Base-by-base conservation (phyloP, 176 grass and related monocot genomes). In the Tillandsia fasciculata region DNA sequence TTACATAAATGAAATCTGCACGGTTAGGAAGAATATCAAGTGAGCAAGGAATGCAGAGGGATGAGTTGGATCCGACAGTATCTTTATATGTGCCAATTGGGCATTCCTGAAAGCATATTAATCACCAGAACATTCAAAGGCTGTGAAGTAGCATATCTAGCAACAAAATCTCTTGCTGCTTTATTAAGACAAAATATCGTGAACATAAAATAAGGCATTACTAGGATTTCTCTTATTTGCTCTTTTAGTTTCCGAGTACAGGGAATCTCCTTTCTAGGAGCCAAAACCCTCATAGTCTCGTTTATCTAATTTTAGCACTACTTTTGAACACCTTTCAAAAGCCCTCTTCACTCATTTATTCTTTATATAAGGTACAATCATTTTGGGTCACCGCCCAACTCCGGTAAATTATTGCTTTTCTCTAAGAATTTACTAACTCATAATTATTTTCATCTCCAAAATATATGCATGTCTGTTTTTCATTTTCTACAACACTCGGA, bases 51-150 rank as follows among this genome's bases (percentile, higher is more conserved):
- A 52, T 69, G 79, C 94, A 99, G 48, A 99, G 77, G 75, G 94
- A 93, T 75, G 89, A 79, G 49, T 87, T 87, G 26, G 94, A 99
- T 72, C 94, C 94, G 75, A 79, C 70, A 53, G 82, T 77, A 67
- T 93, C 77, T 78, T 99, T 99, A 63, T 92, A 97, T 65, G 89
- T 92, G 70, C 94, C 89, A 67, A 97, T 74, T 70, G 86, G 86
- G 76, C 94, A 97, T 97, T 97, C 94, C 94, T 97, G 82, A 68
- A 92, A 81, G 65, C 14, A 74, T 64, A 18, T 70, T 49, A 51
- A 77, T 11, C 74, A 29, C 52, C 49, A 76, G 64, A 79, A 26
- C 22, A 65, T 51, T 57, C 53, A 57, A 17, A 17, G 14, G 53
- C 14, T 57, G 8, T n/a, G 53, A 12, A 57, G n/a, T 57, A 57